Percentiles rank a stretch among this genome's conserved stretches.
Conservation (phyloP, 768 basidiomycete genomes). For the Lepiota subincarnata region DNA sequence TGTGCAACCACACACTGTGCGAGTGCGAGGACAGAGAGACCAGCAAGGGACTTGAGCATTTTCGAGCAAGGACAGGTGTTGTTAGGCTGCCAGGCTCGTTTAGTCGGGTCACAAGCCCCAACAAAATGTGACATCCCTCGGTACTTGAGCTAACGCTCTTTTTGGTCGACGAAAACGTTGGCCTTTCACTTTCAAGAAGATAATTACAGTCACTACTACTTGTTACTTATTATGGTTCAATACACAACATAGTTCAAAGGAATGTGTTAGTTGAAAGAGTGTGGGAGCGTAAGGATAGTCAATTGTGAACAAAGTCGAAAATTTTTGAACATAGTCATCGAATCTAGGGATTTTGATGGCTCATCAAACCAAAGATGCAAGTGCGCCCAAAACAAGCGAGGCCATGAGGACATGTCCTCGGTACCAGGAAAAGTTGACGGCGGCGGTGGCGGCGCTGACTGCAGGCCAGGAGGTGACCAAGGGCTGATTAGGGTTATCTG, state of each 20-base stretch:
- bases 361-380: background rate
- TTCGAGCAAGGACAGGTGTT: conserved; percentile 14
- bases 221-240: too few relatives aligned
- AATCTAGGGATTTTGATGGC: too few relatives aligned
- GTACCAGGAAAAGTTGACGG: conserved; percentile 12
- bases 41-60: conserved; percentile 48
- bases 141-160: background rate
- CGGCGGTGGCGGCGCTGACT: conserved; percentile 19
- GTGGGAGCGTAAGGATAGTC: background rate
- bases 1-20: conserved; percentile 39
- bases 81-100: background rate
- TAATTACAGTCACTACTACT: too few relatives aligned
- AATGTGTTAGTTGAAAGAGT: too few relatives aligned
- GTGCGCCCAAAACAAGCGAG: background rate
- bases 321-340: background rate
- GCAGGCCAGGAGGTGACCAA: conserved; percentile 33
- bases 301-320: background rate
- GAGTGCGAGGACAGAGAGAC: conserved; percentile 32
- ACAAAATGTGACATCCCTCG: too few relatives aligned
- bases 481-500: conserved; percentile 31
- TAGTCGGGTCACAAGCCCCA: background rate
- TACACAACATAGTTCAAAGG: too few relatives aligned
- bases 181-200: background rate
- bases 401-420: background rate
- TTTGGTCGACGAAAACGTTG: background rate